Base-by-base conservation (phyloP, 768 basidiomycete species). In the Chiua virens region DNA sequence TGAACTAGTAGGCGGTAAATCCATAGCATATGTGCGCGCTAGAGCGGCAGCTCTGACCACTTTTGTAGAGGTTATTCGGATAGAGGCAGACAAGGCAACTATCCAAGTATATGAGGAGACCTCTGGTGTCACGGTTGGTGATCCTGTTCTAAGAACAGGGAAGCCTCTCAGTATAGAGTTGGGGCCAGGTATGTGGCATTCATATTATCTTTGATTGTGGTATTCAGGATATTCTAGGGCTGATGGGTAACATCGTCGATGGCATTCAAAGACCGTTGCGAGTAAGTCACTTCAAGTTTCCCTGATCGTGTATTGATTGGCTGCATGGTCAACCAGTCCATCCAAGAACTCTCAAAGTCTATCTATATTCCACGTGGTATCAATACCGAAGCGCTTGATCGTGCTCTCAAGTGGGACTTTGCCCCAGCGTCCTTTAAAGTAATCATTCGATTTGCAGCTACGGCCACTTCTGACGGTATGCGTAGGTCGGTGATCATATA, bases 61-160 rank as follows among this genome's bases (percentile, higher is more conserved):
- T 32, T 30, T 44, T 39, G 35, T 64, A 95, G 97, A 99, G 92
- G 97, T 99, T 63, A 99, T 99, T 63, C 85, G 97, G 63, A 98
- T 99, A 73, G 97, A 98, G 60, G 85, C 85, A 55, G 97, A 99
- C 75, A 96, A 97, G 75, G 91, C 91, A 38, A 98, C 97, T 13
- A 98, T 99, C 54, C 97, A 99, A 71, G 97, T 99, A 10, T 98
- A 99, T 65, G 97, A 99, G 72, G 97, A 99, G 76, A 98, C 96
- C 7, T 97, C 96, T 38, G 97, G 97, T 47, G 97, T 99, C 37
- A 98, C 96, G 7, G 95, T 98, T 46, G 97, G 97, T 25, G 97
- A 99, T 75, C 97, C 97, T 42, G 97, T 99, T 17, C 74, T 99
- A 65, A 82, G 96, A 49, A 99, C 97, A 25, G 97, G 96, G 41